A percentile compares a stretch with the other conserved stretches of the same genome.
phyloP scores from a whole-genome alignment of 768 basidiomycete species.

The Phylloporus rhodoxanthus region DNA sequence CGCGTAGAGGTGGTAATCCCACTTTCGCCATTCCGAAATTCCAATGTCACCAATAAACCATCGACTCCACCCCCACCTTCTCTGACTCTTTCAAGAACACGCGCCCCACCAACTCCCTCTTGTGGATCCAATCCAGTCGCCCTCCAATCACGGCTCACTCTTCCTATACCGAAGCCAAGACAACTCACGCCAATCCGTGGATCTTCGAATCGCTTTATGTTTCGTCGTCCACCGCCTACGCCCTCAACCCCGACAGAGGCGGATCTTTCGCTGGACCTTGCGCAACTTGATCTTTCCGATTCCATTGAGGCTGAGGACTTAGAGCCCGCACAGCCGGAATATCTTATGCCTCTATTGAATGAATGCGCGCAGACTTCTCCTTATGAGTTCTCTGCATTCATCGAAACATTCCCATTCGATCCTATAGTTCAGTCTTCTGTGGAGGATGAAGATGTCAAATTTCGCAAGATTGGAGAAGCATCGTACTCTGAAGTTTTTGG shows the following conservation, averaged over 20 bases:
- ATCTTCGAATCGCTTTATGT: slow-evolving; percentile 30
- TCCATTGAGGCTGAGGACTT: slow-evolving; percentile 44
- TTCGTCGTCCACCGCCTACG: slow-evolving; percentile 42
- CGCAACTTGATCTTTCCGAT: slow-evolving; percentile 42
- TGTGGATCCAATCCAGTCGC: background rate
- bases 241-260: slow-evolving; percentile 52
- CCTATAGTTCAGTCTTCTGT: slow-evolving; percentile 45
- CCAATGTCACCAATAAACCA: slow-evolving; percentile 14
- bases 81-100: slow-evolving; percentile 4
- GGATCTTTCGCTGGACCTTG: slow-evolving; percentile 35
- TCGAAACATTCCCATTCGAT: slow-evolving; percentile 73
- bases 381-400: slow-evolving; percentile 78
- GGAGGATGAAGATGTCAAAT: slow-evolving; percentile 33
- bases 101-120: background rate
- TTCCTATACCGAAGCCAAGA: slow-evolving; percentile 40
- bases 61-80: slow-evolving; percentile 1
- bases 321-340: slow-evolving; percentile 39
- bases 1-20: slow-evolving; percentile 43
- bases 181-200: slow-evolving; percentile 65
- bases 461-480: slow-evolving; percentile 92
- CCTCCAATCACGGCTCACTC: slow-evolving; percentile 4
- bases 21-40: slow-evolving; percentile 20
- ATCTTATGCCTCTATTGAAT: slow-evolving; percentile 57
- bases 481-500: slow-evolving; percentile 96
- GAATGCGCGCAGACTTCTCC: slow-evolving; percentile 68